Evolutionary conservation across 1,139 yeast genomes (phyloP), one percentile per base, ranked within the genome.

Genomic region (Taphrina confusa): DNA sequence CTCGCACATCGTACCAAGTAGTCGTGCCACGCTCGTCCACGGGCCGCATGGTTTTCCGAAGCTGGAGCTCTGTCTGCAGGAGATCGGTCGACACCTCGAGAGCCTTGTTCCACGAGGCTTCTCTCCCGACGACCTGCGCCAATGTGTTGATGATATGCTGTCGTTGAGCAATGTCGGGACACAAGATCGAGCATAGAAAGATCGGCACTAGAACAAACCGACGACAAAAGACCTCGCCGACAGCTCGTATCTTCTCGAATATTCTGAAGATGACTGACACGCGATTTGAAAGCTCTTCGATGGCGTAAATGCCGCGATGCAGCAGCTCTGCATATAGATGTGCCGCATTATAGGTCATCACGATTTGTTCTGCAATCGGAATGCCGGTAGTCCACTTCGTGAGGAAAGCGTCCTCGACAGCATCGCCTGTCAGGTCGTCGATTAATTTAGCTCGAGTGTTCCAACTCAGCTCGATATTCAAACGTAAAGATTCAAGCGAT

Each of bases 161-260:
- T 27, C 55, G 25, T 20, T 16, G 23, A 5, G 28, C 54, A 8
- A 27, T 3, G 18, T 46, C 54, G n/a, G 54, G 55, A 9, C 46
- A 49, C 30, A 47, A 27, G 42, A 56, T 36, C 23, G 55, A 27
- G 25, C 54, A 37, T 14, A 56, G 55, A 28, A 56, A 56, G 40
- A 56, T n/a, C 9, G 60, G 60, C 25, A 56, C 31, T 16, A 56
- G 55, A 14, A 56, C 36, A 25, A 56, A 39, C 8, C 60, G 60
- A 8, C 60, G 54, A 3, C n/a, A 6, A 14, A 47, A 27, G 0
- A 45, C 39, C 11, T 23, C 37, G 28, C 42, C 42, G 4, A 39
- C 46, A 4, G 50, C 51, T 23, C 46, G 39, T 6, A 46, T 46
- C 30, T 28, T 37, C 27, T 56, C 60, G 25, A 47, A 46, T 18